Evolutionary conservation across 2,329 filamentous ascomycete species (phyloP), one percentile per base, ranked within the genome.

Genomic region (Cladosporium colombiae): DNA sequence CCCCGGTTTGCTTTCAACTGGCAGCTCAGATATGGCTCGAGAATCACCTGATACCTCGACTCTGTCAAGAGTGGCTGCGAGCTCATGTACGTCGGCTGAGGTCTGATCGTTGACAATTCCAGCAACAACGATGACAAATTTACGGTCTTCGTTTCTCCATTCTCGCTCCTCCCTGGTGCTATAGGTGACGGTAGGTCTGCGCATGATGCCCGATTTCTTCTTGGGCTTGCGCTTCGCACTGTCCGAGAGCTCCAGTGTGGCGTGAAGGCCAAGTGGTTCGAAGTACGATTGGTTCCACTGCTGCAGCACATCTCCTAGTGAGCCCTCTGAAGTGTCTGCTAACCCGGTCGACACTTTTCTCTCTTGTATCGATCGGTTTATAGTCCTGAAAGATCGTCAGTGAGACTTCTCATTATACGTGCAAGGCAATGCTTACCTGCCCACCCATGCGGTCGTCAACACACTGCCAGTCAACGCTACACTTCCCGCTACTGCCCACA

Each of bases 281-380:
- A 73, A 73, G 56, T 72, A 73, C 29, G 50, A 60, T 13, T 69
- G 65, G 60, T 73, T 73, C 71, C 71, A 73, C 27, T 68, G 66
- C n/a, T 67, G 65, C 21, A 73, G 62, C 16, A 68, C 63, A n/a
- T 65, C 65, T 11, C 68, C 69, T n/a, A 73, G 60, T 27, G 66
- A 66, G 35, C 61, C 67, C 53, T 67, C 66, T 6, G 65, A 66
- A 18, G 61, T 68, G 37, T 71, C 64, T 8, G 27, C 6, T 3
- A 72, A 60, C 37, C 69, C 70, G 27, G 65, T 64, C 44, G 68
- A 71, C 23, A 73, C 68, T 29, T 67, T 72, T 29, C 69, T 68
- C 57, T 73, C 69, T 29, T 69, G 67, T 23, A 70, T 64, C 3
- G 64, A 63, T 13, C 68, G 69, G 37, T 64, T 70, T 46, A 70